Evolutionary conservation across 345 rosid genomes (phyloP).

Genomic region (Litchi chinensis): DNA sequence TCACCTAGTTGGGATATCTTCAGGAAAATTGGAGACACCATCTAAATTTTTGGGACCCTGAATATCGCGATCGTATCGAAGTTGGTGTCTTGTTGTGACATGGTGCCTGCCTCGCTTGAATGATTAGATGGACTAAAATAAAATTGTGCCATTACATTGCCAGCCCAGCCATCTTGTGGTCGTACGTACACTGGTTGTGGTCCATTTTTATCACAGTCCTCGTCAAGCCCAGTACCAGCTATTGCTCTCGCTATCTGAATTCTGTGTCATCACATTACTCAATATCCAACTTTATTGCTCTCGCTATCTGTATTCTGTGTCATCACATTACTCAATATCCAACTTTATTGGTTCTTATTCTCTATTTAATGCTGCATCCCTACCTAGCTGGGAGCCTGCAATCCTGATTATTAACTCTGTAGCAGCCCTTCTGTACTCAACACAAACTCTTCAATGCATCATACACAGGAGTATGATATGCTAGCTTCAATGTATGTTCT

Average conservation of each 20-base stretch:
- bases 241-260: not conserved
- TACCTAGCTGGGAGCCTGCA: not conserved
- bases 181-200: not conserved
- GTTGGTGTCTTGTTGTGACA: not conserved
- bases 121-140: not conserved
- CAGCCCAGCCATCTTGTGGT: not conserved
- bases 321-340: no score
- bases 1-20: not conserved
- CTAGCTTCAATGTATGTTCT: no score
- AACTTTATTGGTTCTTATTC: not conserved
- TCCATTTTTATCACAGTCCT: not conserved
- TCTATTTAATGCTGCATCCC: not conserved
- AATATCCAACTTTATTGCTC: not conserved
- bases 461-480: no score
- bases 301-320: not conserved
- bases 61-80: slow-evolving; percentile 11
- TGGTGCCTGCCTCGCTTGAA: slow-evolving; percentile 1
- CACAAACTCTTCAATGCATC: not conserved
- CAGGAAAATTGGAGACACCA: not conserved
- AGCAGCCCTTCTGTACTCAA: not conserved
- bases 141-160: not conserved
- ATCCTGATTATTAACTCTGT: no score
- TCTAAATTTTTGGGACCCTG: slow-evolving; percentile 6
- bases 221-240: not conserved
- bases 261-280: not conserved